phyloP scores from a whole-genome alignment of 1,284 basidiomycete genomes.

The Volvariella volvacea region DNA sequence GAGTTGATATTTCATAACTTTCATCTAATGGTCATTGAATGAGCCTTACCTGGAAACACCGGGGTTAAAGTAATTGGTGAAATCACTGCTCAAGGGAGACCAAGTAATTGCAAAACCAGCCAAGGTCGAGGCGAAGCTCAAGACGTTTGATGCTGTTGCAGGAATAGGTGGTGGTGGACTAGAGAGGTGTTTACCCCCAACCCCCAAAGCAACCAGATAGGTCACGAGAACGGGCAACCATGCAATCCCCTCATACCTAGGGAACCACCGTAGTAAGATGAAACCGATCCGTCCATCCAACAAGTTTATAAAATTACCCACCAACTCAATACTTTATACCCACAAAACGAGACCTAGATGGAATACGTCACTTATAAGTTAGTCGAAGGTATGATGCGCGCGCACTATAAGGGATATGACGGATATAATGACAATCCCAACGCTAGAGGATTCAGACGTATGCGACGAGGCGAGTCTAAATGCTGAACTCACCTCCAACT shows the following conservation, averaged over 20 bases:
- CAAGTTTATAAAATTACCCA: slow-evolving; percentile 13
- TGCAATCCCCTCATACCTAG: slow-evolving; percentile 66
- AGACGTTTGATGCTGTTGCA: slow-evolving; percentile 43
- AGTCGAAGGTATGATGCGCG: background rate
- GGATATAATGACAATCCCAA: slow-evolving; percentile 86
- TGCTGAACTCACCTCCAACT: slow-evolving; percentile 53
- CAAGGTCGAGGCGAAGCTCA: slow-evolving; percentile 62
- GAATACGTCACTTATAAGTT: no score
- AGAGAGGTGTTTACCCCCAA: slow-evolving; percentile 62
- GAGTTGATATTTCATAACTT: background rate
- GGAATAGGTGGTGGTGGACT: slow-evolving; percentile 32
- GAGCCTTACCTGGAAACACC: slow-evolving; percentile 46
- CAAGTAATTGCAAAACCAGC: slow-evolving; percentile 74
- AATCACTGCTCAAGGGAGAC: slow-evolving; percentile 64
- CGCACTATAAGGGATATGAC: slow-evolving; percentile 64
- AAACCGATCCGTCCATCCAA: background rate
- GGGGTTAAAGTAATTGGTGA: slow-evolving; percentile 59
- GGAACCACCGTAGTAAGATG: no score
- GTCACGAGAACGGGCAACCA: slow-evolving; percentile 79
- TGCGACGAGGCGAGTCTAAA: slow-evolving; percentile 1
- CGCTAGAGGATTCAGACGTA: slow-evolving; percentile 31
- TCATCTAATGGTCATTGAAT: background rate
- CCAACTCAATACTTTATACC: slow-evolving; percentile 70
- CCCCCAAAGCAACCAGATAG: slow-evolving; percentile 69
- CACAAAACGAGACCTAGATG: slow-evolving; percentile 70